A percentile compares a stretch with the other conserved stretches of the same genome.
Conservation (phyloP, 2,329 filamentous ascomycete genomes). For the Epichloe gansuensis region DNA sequence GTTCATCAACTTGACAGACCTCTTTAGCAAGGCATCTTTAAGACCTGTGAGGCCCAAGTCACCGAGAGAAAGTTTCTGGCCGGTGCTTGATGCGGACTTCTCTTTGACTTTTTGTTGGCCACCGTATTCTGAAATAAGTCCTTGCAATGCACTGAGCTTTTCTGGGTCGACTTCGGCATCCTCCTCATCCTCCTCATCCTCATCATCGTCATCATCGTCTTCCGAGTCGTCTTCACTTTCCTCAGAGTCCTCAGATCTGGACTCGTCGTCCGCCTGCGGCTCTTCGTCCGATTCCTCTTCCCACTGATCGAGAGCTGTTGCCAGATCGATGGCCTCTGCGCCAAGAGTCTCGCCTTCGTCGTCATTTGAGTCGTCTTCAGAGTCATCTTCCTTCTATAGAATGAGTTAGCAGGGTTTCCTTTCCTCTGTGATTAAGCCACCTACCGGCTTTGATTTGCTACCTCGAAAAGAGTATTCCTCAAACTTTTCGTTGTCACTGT, state of each 20-base stretch:
- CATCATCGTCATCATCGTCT: constrained; percentile 34
- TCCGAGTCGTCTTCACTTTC: constrained; percentile 31
- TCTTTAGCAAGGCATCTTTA: constrained; percentile 64
- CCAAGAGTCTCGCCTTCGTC: constrained; percentile 47
- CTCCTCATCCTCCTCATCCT: constrained; percentile 36
- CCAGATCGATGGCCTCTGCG: constrained; percentile 47
- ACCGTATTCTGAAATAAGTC: constrained; percentile 56
- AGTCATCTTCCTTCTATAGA: constrained; percentile 6
- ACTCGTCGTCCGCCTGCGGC: constrained; percentile 32
- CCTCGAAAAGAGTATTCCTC: constrained; percentile 54
- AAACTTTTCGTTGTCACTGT: constrained; percentile 78
- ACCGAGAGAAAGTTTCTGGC: constrained; percentile 59
- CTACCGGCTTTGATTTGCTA: constrained; percentile 24
- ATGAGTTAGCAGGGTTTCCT: neutral
- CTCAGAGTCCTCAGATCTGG: constrained; percentile 28
- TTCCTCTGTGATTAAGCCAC: constrained; percentile 2
- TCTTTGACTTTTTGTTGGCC: constrained; percentile 48
- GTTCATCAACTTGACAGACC: constrained; percentile 62
- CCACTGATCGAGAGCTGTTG: constrained; percentile 43
- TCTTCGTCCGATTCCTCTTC: constrained; percentile 38
- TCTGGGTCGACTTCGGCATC: constrained; percentile 35
- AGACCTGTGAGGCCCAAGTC: constrained; percentile 62
- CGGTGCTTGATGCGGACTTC: constrained; percentile 30
- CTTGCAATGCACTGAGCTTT: constrained; percentile 53
- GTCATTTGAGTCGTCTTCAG: constrained; percentile 46